phyloP scores from a whole-genome alignment of 2,329 filamentous ascomycete species.

The Didymella lethalis region DNA sequence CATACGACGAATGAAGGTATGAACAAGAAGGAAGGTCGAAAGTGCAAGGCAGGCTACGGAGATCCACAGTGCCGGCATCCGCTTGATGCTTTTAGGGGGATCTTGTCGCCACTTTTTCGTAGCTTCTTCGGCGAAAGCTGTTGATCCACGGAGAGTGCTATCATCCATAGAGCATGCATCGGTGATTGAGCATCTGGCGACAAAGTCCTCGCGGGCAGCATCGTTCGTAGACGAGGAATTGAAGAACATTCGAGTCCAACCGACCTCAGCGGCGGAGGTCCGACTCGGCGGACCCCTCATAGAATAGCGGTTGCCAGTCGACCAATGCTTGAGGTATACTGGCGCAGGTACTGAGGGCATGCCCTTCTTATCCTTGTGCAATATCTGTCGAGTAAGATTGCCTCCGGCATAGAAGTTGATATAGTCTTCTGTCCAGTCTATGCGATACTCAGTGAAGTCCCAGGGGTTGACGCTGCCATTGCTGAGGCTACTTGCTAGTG shows the following conservation, averaged over 20 bases:
- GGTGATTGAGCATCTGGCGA: constrained; percentile 37
- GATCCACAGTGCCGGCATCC: constrained; percentile 46
- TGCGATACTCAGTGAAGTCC: constrained; percentile 56
- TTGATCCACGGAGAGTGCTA: constrained; percentile 45
- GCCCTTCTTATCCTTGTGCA: constrained; percentile 42
- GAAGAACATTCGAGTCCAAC: constrained; percentile 60
- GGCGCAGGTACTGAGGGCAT: constrained; percentile 55
- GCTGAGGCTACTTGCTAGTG: constrained; percentile 36
- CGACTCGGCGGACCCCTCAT: constrained; percentile 56
- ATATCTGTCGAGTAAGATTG: constrained; percentile 46
- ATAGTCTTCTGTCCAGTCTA: constrained; percentile 57
- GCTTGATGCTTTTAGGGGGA: constrained; percentile 29
- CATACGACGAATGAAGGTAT: constrained; percentile 41
- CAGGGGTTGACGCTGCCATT: constrained; percentile 51
- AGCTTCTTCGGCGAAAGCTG: constrained; percentile 32
- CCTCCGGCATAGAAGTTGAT: constrained; percentile 56
- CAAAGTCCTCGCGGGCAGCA: constrained; percentile 38
- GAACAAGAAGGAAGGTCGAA: constrained; percentile 41
- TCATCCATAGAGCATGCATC: constrained; percentile 51
- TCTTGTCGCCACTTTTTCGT: constrained; percentile 45
- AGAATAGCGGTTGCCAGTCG: constrained; percentile 54
- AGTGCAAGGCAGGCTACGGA: constrained; percentile 42
- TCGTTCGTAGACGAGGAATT: constrained; percentile 56
- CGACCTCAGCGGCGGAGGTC: constrained; percentile 53
- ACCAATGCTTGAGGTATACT: constrained; percentile 59